Base-by-base conservation (phyloP, 192 early-diverging fungal genomes). In the Entophlyctis helioformis region DNA sequence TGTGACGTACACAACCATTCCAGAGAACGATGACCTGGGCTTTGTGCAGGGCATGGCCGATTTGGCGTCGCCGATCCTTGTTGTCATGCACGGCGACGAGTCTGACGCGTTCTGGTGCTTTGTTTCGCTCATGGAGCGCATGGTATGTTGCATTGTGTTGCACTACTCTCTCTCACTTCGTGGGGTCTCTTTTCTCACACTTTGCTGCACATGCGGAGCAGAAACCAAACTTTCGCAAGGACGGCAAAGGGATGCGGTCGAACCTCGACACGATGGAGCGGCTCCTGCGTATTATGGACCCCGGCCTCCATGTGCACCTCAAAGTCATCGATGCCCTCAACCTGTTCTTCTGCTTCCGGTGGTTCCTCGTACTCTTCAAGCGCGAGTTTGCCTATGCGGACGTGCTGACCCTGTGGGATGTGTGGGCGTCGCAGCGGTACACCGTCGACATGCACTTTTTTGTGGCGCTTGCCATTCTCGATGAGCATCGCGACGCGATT, bases 41-140 rank as follows among this genome's bases (percentile, higher is more conserved):
- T 96, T 92, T 51, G 92, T 96, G 0, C 92, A 99, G 60, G 96
- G 96, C 11, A 99, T 99, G 96, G 85, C 81, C 19, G 96, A 99
- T 50, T 67, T 99, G 18, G 66, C 89, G 32, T 80, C 89, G 16
- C 91, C 95, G 8, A 68, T 96, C 6, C 84, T 87, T 67, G 86
- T 78, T 10, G 83, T 89, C 3, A 83, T 93, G 62, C 63, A 74
- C 36, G 42, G 42, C 18, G 86, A 95, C 51, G 95, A 96, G 64
- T 78, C 76, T 21, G 69, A 91, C 21, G 73, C 87, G 0, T 98
- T 98, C 50, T 98, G 92, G 91, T 83, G 82, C 24, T 96, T 96
- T 59, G 75, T 74, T 0, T 72, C 66, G 12, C 82, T 89, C 43
- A 98, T 98, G 95, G 71, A 91, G 39, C 71, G 76, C 36, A 88